Percentiles rank a stretch among this genome's conserved stretches.
These are phyloP conservation scores for Trichoderma polysporum DNA, from an alignment of 2,329 filamentous ascomycete genomes.

Conservation along the genomic window DNA sequence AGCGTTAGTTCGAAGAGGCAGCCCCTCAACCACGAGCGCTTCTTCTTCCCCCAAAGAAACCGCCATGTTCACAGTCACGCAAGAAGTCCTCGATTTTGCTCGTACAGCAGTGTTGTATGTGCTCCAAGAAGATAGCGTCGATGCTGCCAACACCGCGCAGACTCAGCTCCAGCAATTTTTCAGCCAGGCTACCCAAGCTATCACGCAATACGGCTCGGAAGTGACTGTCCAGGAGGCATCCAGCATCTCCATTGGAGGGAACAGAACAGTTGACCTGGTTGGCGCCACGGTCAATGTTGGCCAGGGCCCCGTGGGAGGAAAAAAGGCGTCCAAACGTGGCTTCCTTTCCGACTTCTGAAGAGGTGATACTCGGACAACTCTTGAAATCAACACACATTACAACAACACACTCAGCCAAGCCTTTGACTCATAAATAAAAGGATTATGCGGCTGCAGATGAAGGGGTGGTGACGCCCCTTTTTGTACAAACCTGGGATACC, in stretches of 20 bases:
- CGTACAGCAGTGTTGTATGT: conserved; percentile 62
- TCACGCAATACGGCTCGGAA: conserved; percentile 31
- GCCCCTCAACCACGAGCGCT: background rate
- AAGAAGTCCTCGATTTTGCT: conserved; percentile 62
- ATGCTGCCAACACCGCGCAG: conserved; percentile 55
- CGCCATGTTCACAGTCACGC: conserved; percentile 48
- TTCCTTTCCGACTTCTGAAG: background rate
- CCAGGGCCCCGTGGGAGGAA: conserved; percentile 31
- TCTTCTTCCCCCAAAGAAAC: conserved; percentile 5
- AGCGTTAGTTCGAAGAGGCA: background rate
- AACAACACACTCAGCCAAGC: background rate
- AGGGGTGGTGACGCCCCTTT: background rate
- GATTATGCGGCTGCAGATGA: background rate
- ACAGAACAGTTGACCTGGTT: conserved; percentile 52
- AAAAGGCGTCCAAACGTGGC: conserved; percentile 25
- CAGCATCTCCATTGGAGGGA: conserved; percentile 44
- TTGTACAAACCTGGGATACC: conserved; percentile 6
- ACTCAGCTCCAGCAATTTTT: conserved; percentile 56
- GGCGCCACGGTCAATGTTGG: conserved; percentile 45
- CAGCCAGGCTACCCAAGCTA: conserved; percentile 36
- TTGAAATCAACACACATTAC: background rate
- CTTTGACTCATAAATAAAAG: background rate
- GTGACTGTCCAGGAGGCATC: conserved; percentile 41
- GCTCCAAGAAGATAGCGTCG: conserved; percentile 54
- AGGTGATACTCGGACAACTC: background rate